Evolutionary conservation across 768 basidiomycete genomes (phyloP), one percentile per base, ranked within the genome.

Genomic region (Leucosporidium scottii): DNA sequence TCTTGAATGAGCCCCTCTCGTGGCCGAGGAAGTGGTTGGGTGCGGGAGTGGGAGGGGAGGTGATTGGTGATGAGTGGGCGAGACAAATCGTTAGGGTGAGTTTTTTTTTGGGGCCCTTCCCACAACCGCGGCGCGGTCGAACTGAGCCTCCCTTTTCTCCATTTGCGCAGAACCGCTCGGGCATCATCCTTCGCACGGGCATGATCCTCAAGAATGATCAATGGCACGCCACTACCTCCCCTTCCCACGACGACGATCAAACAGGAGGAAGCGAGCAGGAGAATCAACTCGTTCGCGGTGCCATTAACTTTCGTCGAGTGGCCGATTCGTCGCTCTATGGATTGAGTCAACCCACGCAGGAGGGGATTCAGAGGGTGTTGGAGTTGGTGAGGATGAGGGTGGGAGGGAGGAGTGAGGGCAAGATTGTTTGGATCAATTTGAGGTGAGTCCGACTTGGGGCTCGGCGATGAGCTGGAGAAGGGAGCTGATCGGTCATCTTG

Each of bases 61-160:
- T 96, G 54, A 81, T 93, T 1, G 94, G 92, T 7, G 93, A 97
- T 76, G 96, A 99, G 77, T 98, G 91, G 81, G 91, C 91, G 4
- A 89, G 90, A 51, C 90, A 93, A 76, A 91, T 98, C 55, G 86
- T 99, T 39, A 88, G 88, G 82, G 90, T 89, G 66, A 34, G 82
- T 25, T 56, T 9, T 18, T 54, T n/a, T n/a, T n/a, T n/a, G n/a
- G n/a, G n/a, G n/a, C n/a, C n/a, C n/a, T n/a, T n/a, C n/a, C n/a
- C n/a, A n/a, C n/a, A n/a, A n/a, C n/a, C n/a, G n/a, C n/a, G n/a
- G n/a, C n/a, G n/a, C n/a, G n/a, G n/a, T n/a, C 34, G 34, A 34
- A 10, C 34, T 34, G 34, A 34, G 5, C 34, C 5, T 34, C 34
- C 34, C 34, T 34, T 10, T 10, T 4, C 4, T 5, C 34, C 4